A percentile compares a stretch with the other conserved stretches of the same genome.
These are phyloP conservation scores for Pulchroboletus neoregius DNA, from an alignment of 1,284 basidiomycete species.

Conservation along the genomic window DNA sequence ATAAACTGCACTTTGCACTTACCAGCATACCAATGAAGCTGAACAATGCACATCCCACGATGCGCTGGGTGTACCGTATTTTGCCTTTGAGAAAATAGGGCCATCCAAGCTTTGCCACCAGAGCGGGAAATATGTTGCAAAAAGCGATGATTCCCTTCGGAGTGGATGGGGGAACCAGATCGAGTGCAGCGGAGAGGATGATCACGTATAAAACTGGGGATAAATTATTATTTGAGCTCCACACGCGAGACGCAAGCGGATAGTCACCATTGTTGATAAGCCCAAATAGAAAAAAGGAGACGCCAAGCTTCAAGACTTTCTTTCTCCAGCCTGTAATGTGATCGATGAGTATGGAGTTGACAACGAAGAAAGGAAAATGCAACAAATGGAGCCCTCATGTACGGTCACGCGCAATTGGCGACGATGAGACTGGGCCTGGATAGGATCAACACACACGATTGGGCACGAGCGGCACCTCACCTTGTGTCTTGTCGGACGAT, in stretches of 20 bases:
- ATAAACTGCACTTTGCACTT: constrained; percentile 27
- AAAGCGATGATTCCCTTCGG: constrained; percentile 93
- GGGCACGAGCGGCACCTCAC: constrained; percentile 16
- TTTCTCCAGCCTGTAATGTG: constrained; percentile 19
- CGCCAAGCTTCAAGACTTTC: constrained; percentile 36
- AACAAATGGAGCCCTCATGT: constrained; percentile 22
- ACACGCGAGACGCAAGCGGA: background rate
- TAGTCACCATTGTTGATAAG: constrained; percentile 53
- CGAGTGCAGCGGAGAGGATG: constrained; percentile 92
- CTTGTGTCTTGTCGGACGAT: constrained; percentile 23
- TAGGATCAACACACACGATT: constrained; percentile 28
- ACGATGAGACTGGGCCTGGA: constrained; percentile 20
- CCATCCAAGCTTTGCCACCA: constrained; percentile 88
- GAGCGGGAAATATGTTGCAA: constrained; percentile 82
- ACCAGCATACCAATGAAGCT: constrained; percentile 84
- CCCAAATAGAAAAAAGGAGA: constrained; percentile 57
- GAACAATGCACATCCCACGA: constrained; percentile 72
- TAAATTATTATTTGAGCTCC: background rate
- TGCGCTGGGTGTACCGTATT: constrained; percentile 72
- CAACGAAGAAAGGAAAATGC: constrained; percentile 11
- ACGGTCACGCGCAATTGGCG: constrained; percentile 7
- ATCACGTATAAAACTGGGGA: constrained; percentile 85
- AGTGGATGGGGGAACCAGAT: constrained; percentile 86
- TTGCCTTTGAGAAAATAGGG: constrained; percentile 84
- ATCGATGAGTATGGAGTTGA: constrained; percentile 18